Percentiles rank a stretch among this genome's conserved stretches.
phyloP scores from a whole-genome alignment of 495 filamentous ascomycete species.

The Thermochaetoides thermophila region DNA sequence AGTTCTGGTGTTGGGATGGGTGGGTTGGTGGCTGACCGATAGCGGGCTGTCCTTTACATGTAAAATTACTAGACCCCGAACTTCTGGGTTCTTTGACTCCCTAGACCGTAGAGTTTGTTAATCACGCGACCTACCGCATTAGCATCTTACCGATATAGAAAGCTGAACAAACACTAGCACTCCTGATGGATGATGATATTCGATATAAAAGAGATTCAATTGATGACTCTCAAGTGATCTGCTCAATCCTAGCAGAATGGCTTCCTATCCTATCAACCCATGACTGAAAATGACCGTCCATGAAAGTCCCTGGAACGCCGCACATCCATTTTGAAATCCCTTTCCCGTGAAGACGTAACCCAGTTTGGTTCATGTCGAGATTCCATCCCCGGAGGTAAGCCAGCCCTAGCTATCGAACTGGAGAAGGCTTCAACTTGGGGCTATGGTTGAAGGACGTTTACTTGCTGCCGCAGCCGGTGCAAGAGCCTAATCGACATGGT shows the following conservation, averaged over 20 bases:
- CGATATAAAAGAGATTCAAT: no score
- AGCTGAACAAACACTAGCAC: no score
- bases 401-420: background rate
- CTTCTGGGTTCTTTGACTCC: background rate
- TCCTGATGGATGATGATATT: no score
- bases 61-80: background rate
- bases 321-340: background rate
- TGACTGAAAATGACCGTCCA: no score
- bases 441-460: background rate
- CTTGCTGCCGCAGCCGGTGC: conserved; percentile 22
- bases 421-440: background rate
- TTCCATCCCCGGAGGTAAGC: background rate
- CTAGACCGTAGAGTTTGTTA: background rate
- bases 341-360: background rate
- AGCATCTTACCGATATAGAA: no score
- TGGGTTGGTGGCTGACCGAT: background rate
- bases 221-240: no score
- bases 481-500: conserved; percentile 18
- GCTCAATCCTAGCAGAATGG: no score
- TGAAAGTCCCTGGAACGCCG: no score
- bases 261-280: no score
- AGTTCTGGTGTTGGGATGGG: background rate
- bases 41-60: background rate
- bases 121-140: background rate
- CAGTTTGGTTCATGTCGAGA: background rate